These are phyloP conservation scores for Arachnopeziza araneosa DNA, from an alignment of 2,329 filamentous ascomycete genomes.

Conservation along the genomic window DNA sequence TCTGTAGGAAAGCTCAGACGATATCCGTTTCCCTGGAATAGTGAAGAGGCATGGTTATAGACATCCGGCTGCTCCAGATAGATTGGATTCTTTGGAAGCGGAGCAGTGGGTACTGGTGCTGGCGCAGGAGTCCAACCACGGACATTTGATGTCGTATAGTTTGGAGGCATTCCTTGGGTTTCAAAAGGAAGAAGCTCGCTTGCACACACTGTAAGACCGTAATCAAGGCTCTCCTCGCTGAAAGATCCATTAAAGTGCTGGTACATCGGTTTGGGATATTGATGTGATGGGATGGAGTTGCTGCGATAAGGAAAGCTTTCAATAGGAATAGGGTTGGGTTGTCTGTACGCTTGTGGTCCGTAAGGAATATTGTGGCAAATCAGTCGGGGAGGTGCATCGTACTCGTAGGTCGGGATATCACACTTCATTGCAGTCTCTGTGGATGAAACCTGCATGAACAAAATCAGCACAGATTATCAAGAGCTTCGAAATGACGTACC, in stretches of 20 bases:
- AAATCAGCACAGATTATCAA: constrained; percentile 8
- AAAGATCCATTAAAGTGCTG: constrained; percentile 11
- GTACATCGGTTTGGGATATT: constrained; percentile 19
- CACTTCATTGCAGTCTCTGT: constrained; percentile 22
- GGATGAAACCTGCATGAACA: constrained; percentile 26
- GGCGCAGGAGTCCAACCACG: not conserved
- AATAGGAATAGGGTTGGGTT: constrained; percentile 9
- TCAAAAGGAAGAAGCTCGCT: constrained; percentile 13
- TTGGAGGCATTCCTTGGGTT: constrained; percentile 2
- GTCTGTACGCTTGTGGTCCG: constrained; percentile 14
- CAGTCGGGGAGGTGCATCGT: constrained; percentile 16
- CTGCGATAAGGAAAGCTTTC: constrained; percentile 18
- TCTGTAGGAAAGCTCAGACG: not conserved
- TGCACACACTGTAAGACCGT: constrained; percentile 6
- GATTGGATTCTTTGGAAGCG: not conserved
- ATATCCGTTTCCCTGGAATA: not conserved
- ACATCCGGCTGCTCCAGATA: not conserved
- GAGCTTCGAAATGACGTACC: constrained; percentile 43
- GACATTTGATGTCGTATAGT: not conserved
- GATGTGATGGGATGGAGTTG: constrained; percentile 15
- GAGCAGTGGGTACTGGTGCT: not conserved
- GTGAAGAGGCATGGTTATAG: not conserved
- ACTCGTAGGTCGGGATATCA: constrained; percentile 8
- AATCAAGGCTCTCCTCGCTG: constrained; percentile 26
- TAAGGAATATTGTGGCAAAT: constrained; percentile 20